Evolutionary conservation across 176 grass and related monocot species (phyloP), one percentile per base, ranked within the genome.

Genomic region (Alopecurus myosuroides): DNA sequence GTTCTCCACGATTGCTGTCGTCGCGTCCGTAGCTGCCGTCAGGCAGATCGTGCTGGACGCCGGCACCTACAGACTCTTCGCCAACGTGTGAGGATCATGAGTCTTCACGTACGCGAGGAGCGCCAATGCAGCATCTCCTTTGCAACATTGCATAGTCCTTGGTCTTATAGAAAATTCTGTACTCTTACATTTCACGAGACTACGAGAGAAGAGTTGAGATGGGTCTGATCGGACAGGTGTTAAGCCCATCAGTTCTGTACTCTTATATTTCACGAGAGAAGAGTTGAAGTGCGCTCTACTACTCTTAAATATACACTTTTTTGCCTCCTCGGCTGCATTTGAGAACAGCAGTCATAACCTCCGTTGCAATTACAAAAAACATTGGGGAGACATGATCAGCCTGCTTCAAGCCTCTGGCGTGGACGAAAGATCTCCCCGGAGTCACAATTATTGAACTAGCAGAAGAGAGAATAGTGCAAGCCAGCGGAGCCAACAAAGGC

Each of bases 1-100:
- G 26, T 98, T 95, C 84, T 86, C 93, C 4, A 41, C 63, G 26
- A 33, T 98, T 3, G 87, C 96, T 0, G 84, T 94, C 4, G 6
- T 95, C 20, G 85, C 89, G 29, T 95, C 89, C 53, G 84, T 99
- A 48, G 58, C 93, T 1, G 91, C 93, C 2, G 89, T 96, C 62
- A 88, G 97, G 76, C 97, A 99, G 85, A 89, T 99, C 17, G 75
- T 56, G 30, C 76, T 96, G 18, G 97, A 99, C 61, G 93, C 97
- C 55, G 94, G 69, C 1, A 82, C 51, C 4, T 96, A 99, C 60
- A 99, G 96, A 62, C 88, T 99, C 1, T 99, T 99, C 88, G 90
- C 97, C 8, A 99, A 99, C 88, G 91, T 96, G 55, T 98, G 84
- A 93, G 1, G 28, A 8, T 0, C 9, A 18, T 19, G 29, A 49